Evolutionary conservation across 2,329 filamentous ascomycete genomes (phyloP), one percentile per base, ranked within the genome.

Genomic region (Colletotrichum sp.): DNA sequence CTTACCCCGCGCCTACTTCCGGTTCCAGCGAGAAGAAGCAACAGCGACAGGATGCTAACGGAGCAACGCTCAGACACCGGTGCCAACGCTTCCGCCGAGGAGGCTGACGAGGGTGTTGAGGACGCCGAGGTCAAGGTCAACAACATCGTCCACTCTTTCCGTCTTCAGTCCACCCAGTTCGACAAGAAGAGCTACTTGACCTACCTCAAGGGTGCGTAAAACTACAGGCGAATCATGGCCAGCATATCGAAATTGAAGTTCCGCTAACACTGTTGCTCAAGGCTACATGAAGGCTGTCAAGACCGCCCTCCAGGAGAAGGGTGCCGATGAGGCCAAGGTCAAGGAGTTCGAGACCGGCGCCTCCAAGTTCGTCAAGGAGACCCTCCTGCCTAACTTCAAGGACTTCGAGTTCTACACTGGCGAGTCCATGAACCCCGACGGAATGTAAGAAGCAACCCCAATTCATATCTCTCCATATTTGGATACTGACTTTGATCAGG

Each of bases 31-130:
- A 71, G 13, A 6, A n/a, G 32, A n/a, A n/a, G 3, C 8, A 63
- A 21, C 24, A 39, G n/a, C 7, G 16, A 4, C 39, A 68, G 13
- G 12, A 24, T 65, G 52, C 75, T 77, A 34, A 76, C 74, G 26
- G 64, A 39, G 24, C 24, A 21, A 13, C 52, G 59, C 43, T 36
- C 73, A 95, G 94, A 97, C 86, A 97, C 91, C 83, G 97, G 97
- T 86, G 97, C 96, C 90, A 99, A 99, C 88, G 95, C 97, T 81
- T 99, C 96, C 82, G 96, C 97, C 78, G 97, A 99, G 90, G 96
- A 94, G 85, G 95, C 89, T 72, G 95, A 93, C 0, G 95, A 96
- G 81, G 94, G 86, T 79, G 81, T 93, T 81, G 96, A 98, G 66
- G 95, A 98, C 81, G 71, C 81, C 64, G 85, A 87, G 75, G 86